Evolutionary conservation across 169 alveolate species (phyloP).

Genomic region (Cryptosporidium tyzzeri): DNA sequence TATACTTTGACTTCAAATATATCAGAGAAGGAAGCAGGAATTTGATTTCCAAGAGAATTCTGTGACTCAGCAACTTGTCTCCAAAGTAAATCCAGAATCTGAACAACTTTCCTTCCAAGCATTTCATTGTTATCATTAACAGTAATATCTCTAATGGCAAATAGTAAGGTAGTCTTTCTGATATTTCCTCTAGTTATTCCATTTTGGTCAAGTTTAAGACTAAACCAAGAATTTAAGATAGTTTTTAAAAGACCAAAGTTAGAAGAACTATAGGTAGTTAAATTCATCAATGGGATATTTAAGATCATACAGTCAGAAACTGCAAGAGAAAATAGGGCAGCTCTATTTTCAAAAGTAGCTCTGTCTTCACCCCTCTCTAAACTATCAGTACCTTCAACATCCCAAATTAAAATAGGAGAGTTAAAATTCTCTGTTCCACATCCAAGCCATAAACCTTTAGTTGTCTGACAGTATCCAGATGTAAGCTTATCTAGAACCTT

Average conservation of each 20-base stretch:
- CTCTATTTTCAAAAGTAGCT: constrained; percentile 90
- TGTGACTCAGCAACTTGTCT: constrained; percentile 8
- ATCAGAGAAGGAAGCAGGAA: constrained; percentile 20
- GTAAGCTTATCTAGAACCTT: constrained; percentile 87
- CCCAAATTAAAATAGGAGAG: constrained; percentile 84
- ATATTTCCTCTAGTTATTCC: not conserved
- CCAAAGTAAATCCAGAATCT: constrained; percentile 49
- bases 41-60: constrained; percentile 1
- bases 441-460: constrained; percentile 92
- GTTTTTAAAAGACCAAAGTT: constrained; percentile 90
- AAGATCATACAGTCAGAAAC: constrained; percentile 89
- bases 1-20: constrained; percentile 47
- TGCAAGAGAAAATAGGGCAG: constrained; percentile 90
- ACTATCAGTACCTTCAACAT: constrained; percentile 93
- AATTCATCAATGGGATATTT: constrained; percentile 82
- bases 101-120: constrained; percentile 45
- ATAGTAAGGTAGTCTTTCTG: constrained; percentile 38
- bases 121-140: constrained; percentile 51
- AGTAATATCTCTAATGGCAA: constrained; percentile 60
- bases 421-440: not conserved
- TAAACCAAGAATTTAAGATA: constrained; percentile 78
- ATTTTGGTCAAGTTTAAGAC: constrained; percentile 48
- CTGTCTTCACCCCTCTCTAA: constrained; percentile 90
- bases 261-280: constrained; percentile 90
- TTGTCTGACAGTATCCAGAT: constrained; percentile 91